Percentiles rank a stretch among this genome's conserved stretches.
Conservation (phyloP, 805 yeast species). For the Metschnikowia henanensis region DNA sequence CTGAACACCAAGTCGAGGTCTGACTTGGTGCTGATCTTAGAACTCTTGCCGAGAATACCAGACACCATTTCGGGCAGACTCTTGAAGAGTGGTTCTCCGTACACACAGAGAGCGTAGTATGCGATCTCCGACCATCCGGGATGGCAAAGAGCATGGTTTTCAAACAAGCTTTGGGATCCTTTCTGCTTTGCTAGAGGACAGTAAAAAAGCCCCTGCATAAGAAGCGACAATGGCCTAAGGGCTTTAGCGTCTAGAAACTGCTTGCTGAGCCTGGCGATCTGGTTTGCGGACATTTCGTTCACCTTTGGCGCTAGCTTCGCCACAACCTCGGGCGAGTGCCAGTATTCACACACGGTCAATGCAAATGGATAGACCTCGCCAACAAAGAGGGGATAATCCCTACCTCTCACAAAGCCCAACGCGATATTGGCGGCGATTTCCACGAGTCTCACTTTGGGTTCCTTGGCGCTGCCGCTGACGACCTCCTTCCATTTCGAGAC, state of each 20-base stretch:
- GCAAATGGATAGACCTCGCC: conserved; percentile 42
- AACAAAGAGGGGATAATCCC: conserved; percentile 56
- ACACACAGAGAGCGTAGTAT: conserved; percentile 49
- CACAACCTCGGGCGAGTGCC: conserved; percentile 32
- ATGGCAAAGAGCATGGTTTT: conserved; percentile 15
- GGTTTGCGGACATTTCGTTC: conserved; percentile 46
- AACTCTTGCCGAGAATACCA: conserved; percentile 9
- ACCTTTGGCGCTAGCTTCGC: conserved; percentile 41
- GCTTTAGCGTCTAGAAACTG: conserved; percentile 4
- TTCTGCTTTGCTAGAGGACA: conserved; percentile 23
- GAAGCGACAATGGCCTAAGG: conserved; percentile 11
- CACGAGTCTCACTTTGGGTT: background rate
- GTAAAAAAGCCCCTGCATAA: conserved; percentile 42
- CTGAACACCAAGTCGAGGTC: conserved; percentile 44
- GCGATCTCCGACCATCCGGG: conserved; percentile 44
- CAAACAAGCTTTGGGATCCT: conserved; percentile 1
- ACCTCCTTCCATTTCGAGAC: conserved; percentile 40
- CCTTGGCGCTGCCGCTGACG: conserved; percentile 16
- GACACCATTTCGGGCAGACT: conserved; percentile 14
- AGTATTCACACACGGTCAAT: conserved; percentile 18
- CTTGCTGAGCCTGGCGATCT: conserved; percentile 27
- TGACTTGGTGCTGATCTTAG: background rate
- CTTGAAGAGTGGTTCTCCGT: conserved; percentile 26
- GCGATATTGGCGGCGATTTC: conserved; percentile 34
- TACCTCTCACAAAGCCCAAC: conserved; percentile 51